phyloP scores from a whole-genome alignment of 2,329 filamentous ascomycete genomes.

The Cytospora paraplurivora region DNA sequence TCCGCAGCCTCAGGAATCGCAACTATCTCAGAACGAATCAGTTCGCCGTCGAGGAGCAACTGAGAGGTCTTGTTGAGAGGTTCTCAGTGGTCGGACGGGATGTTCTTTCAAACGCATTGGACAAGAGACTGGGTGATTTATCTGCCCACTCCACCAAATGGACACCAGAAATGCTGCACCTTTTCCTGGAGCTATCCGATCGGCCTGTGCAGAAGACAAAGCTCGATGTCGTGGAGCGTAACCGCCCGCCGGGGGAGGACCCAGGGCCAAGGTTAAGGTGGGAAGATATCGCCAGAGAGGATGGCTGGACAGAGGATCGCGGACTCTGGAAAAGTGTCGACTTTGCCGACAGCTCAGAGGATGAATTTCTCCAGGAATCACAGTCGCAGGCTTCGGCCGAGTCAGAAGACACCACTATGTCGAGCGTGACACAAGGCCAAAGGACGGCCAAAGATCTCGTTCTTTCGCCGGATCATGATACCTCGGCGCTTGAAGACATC shows the following conservation, averaged over 20 bases:
- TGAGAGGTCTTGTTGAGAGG: conserved; percentile 80
- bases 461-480: conserved; percentile 38
- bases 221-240: conserved; percentile 61
- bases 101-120: conserved; percentile 71
- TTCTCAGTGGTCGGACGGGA: conserved; percentile 81
- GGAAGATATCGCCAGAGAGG: conserved; percentile 77
- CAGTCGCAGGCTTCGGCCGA: conserved; percentile 38
- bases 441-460: conserved; percentile 38
- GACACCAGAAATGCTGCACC: conserved; percentile 76
- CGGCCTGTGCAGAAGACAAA: conserved; percentile 72
- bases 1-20: conserved; percentile 56
- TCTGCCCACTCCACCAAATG: conserved; percentile 55
- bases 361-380: conserved; percentile 49
- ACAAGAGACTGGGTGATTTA: conserved; percentile 39
- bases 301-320: conserved; percentile 68
- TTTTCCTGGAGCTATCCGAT: conserved; percentile 81
- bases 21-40: conserved; percentile 70
- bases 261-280: conserved; percentile 63
- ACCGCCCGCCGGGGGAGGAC: conserved; percentile 49
- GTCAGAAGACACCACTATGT: conserved; percentile 36
- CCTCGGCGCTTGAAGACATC: conserved; percentile 41
- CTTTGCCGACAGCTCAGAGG: conserved; percentile 68
- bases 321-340: conserved; percentile 72
- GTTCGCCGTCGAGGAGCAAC: conserved; percentile 66
- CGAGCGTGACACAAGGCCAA: conserved; percentile 34